These are phyloP conservation scores for Lipomyces orientalis DNA, from an alignment of 805 yeast genomes.

Conservation along the genomic window DNA sequence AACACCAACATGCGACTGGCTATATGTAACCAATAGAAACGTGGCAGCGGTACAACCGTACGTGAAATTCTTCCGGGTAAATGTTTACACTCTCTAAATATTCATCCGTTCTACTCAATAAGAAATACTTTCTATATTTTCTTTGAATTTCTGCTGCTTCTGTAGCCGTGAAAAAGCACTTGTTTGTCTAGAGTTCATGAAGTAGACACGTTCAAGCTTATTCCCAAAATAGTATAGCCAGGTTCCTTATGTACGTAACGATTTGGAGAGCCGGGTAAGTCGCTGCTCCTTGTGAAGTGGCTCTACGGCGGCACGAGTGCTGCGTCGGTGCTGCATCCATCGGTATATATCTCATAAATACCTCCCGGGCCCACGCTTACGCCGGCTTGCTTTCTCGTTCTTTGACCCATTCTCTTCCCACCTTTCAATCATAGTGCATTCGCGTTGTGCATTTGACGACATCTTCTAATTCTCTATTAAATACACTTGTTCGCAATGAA, in stretches of 20 bases:
- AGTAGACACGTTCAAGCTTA: too few species aligned
- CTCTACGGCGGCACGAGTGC: neutral
- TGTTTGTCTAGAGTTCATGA: too few species aligned
- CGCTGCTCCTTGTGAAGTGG: neutral
- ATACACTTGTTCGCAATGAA: conserved; percentile 22
- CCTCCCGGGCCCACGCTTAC: conserved; percentile 1
- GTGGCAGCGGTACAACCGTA: too few species aligned
- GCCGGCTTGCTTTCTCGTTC: conserved; percentile 6
- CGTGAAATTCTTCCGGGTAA: too few species aligned
- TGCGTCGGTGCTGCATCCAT: conserved; percentile 10
- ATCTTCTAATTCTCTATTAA: neutral
- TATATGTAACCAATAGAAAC: too few species aligned
- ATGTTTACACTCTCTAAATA: too few species aligned
- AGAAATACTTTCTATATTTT: too few species aligned
- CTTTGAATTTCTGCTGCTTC: too few species aligned
- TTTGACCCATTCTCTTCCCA: conserved; percentile 9
- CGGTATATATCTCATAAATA: neutral
- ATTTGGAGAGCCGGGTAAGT: neutral
- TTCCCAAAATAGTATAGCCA: neutral
- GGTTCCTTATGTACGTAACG: neutral
- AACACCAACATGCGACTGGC: neutral
- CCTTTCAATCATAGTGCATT: conserved; percentile 11
- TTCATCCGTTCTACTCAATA: too few species aligned
- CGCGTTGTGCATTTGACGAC: neutral
- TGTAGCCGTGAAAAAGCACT: too few species aligned